Conservation (phyloP, 306 rosid species). For the Arachis stenosperma region DNA sequence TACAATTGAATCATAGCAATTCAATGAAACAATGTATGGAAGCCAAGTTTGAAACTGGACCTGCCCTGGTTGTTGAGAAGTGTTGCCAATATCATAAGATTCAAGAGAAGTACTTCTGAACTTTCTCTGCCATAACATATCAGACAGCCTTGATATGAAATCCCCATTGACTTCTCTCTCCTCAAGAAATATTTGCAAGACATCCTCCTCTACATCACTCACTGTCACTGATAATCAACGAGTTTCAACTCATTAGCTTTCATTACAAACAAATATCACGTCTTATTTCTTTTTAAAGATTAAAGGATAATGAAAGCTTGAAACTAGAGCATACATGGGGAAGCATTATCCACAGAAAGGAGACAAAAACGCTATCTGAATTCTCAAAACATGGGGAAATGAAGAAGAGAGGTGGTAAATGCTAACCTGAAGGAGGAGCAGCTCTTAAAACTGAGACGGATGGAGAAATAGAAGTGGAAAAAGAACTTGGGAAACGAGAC, state of each 20-base stretch:
- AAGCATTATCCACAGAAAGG: background rate
- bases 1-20: background rate
- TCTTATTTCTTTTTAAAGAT: background rate
- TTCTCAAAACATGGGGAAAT: background rate
- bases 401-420: background rate
- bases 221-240: conserved; percentile 52
- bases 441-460: conserved; percentile 36
- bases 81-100: conserved; percentile 28
- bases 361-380: conserved; percentile 10
- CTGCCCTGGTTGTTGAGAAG: conserved; percentile 50
- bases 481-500: conserved; percentile 36
- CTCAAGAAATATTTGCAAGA: conserved; percentile 63
- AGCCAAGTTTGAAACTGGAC: conserved; percentile 39
- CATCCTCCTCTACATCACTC: conserved; percentile 69
- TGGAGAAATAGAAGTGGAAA: conserved; percentile 4
- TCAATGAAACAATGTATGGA: background rate
- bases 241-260: conserved; percentile 41
- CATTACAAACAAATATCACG: background rate
- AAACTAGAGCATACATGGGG: background rate
- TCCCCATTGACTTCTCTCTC: conserved; percentile 68
- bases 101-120: conserved; percentile 34
- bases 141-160: conserved; percentile 63
- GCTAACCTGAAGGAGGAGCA: conserved; percentile 43
- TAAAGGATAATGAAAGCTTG: background rate
- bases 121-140: conserved; percentile 66